Evolutionary conservation across 257 asterid genomes (phyloP).

Genomic region (Pogostemon cablin): DNA sequence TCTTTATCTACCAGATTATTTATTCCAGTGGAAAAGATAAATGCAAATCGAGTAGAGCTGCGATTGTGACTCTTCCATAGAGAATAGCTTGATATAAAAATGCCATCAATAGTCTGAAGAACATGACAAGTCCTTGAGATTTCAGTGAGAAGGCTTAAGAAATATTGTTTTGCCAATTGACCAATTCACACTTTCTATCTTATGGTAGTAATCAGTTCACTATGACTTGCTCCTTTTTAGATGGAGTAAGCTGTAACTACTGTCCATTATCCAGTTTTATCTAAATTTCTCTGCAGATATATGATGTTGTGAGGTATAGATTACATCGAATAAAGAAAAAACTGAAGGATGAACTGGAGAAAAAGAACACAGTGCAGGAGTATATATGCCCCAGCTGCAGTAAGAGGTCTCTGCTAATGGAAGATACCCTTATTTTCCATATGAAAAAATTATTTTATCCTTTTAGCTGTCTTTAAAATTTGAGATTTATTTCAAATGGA

Average conservation of each 20-base stretch:
- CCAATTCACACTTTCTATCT: neutral
- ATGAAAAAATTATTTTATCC: neutral
- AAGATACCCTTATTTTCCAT: neutral
- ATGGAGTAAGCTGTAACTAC: slow-evolving; percentile 6
- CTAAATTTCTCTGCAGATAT: slow-evolving; percentile 54
- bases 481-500: slow-evolving; percentile 24
- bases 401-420: slow-evolving; percentile 53
- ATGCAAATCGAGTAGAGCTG: too few species aligned
- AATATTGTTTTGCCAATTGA: neutral
- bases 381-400: slow-evolving; percentile 86
- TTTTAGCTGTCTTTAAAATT: slow-evolving; percentile 2
- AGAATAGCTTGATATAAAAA: too few species aligned
- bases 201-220: neutral
- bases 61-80: too few species aligned
- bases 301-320: slow-evolving; percentile 92
- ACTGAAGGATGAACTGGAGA: slow-evolving; percentile 89
- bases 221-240: neutral
- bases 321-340: slow-evolving; percentile 88
- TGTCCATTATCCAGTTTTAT: neutral
- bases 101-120: too few species aligned
- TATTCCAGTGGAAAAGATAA: too few species aligned
- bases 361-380: slow-evolving; percentile 90
- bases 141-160: too few species aligned
- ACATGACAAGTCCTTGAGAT: too few species aligned
- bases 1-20: too few species aligned